These are phyloP conservation scores for Cladosporium halotolerans DNA, from an alignment of 2,329 filamentous ascomycete genomes.

Conservation along the genomic window DNA sequence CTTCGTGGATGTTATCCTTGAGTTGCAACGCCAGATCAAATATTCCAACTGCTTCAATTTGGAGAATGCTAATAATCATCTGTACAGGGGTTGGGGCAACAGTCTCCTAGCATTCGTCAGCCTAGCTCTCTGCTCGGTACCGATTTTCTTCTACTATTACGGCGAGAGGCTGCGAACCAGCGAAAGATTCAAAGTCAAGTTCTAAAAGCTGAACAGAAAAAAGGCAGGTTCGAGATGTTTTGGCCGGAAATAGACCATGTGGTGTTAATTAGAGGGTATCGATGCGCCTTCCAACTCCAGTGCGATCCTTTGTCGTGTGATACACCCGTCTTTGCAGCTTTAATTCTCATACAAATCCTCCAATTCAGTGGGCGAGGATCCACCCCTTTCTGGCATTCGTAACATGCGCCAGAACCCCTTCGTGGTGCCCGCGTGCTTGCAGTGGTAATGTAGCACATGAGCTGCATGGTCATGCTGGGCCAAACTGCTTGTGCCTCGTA, in stretches of 20 bases:
- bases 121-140: constrained; percentile 40
- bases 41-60: too few relatives aligned
- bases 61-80: too few relatives aligned
- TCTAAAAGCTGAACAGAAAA: constrained; percentile 17
- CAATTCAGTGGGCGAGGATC: not conserved
- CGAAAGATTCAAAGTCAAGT: constrained; percentile 33
- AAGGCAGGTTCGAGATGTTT: not conserved
- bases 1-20: too few relatives aligned
- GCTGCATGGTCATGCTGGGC: too few relatives aligned
- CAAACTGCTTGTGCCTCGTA: too few relatives aligned
- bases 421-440: too few relatives aligned
- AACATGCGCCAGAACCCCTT: too few relatives aligned
- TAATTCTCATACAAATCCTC: not conserved
- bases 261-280: constrained; percentile 6
- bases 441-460: too few relatives aligned
- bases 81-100: constrained; percentile 51
- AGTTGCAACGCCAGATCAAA: too few relatives aligned
- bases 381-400: not conserved
- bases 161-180: constrained; percentile 44
- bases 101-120: constrained; percentile 49
- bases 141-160: constrained; percentile 39
- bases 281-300: constrained; percentile 5
- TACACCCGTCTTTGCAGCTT: not conserved
- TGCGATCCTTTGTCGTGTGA: not conserved
- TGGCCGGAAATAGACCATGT: not conserved